A percentile compares a stretch with the other conserved stretches of the same genome.
phyloP scores from a whole-genome alignment of 352 stramenopile species.

The Thalassiosira hispida region DNA sequence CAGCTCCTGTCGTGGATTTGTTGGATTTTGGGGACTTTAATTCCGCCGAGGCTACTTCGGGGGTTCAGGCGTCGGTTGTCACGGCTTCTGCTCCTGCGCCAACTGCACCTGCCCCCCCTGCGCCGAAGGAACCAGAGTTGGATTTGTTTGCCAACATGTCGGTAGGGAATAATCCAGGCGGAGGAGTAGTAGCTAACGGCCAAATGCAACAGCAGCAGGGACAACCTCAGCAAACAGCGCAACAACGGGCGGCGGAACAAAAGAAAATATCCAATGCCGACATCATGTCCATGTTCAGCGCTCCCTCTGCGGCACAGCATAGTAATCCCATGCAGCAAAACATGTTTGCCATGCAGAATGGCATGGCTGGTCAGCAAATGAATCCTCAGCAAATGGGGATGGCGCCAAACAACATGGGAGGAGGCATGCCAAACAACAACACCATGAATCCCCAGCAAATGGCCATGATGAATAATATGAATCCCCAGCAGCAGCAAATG shows the following conservation, averaged over 20 bases:
- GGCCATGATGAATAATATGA: slow-evolving; percentile 35
- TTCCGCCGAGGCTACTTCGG: slow-evolving; percentile 44
- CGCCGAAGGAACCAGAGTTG: slow-evolving; percentile 31
- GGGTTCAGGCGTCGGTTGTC: slow-evolving; percentile 23
- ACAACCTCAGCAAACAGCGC: not conserved
- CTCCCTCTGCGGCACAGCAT: slow-evolving; percentile 24
- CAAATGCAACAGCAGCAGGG: no score
- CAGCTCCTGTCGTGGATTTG: slow-evolving; percentile 59
- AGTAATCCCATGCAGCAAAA: slow-evolving; percentile 35
- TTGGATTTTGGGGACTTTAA: slow-evolving; percentile 77
- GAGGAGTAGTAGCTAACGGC: not conserved
- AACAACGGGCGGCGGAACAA: slow-evolving; percentile 20
- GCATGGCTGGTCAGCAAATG: slow-evolving; percentile 46
- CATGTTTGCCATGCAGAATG: slow-evolving; percentile 35
- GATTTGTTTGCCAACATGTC: slow-evolving; percentile 59
- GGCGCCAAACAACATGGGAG: slow-evolving; percentile 28
- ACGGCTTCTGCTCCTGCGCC: slow-evolving; percentile 8
- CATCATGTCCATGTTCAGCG: slow-evolving; percentile 64
- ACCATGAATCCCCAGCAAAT: slow-evolving; percentile 32
- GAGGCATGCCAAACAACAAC: no score
- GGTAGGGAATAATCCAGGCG: slow-evolving; percentile 16
- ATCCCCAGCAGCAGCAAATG: slow-evolving; percentile 34
- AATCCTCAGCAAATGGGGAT: slow-evolving; percentile 34
- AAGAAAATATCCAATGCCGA: slow-evolving; percentile 51
- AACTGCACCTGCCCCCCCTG: not conserved